Percentiles rank a stretch among this genome's conserved stretches.
Conservation (phyloP, 768 basidiomycete genomes). For the Termitomyces sp. region DNA sequence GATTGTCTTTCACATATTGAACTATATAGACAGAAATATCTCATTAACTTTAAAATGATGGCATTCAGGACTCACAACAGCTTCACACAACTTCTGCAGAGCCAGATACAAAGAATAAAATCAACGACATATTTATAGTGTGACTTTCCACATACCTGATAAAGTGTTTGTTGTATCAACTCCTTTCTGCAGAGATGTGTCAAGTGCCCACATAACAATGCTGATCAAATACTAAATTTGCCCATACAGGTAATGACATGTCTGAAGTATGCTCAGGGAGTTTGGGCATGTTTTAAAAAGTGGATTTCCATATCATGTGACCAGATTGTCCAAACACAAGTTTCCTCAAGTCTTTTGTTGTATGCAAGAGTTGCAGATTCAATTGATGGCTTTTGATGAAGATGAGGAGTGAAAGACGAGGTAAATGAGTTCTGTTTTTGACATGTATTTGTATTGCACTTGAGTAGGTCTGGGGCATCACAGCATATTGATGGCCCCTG, state of each 20-base stretch:
- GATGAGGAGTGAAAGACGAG: no score
- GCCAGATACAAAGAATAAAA: slow-evolving; percentile 25
- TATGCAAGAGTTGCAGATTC: slow-evolving; percentile 30
- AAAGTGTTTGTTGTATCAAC: not conserved
- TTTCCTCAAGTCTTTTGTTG: slow-evolving; percentile 26
- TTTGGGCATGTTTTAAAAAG: slow-evolving; percentile 18
- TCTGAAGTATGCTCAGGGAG: slow-evolving; percentile 26
- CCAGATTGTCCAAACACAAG: slow-evolving; percentile 25
- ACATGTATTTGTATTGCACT: no score
- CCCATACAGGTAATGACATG: slow-evolving; percentile 26
- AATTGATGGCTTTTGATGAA: no score
- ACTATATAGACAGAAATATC: not conserved
- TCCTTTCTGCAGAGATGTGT: no score
- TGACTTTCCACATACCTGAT: slow-evolving; percentile 18
- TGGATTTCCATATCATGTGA: slow-evolving; percentile 24
- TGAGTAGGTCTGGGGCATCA: no score
- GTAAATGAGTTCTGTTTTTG: no score
- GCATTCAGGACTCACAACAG: slow-evolving; percentile 6
- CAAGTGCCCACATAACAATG: slow-evolving; percentile 28
- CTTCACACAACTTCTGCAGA: slow-evolving; percentile 18
- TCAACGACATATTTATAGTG: slow-evolving; percentile 20
- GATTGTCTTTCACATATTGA: slow-evolving; percentile 13
- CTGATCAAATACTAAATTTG: slow-evolving; percentile 26
- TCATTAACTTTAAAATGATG: not conserved
- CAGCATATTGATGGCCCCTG: no score